Base-by-base conservation (phyloP, 805 yeast species). In the Scheffersomyces stipitis region DNA sequence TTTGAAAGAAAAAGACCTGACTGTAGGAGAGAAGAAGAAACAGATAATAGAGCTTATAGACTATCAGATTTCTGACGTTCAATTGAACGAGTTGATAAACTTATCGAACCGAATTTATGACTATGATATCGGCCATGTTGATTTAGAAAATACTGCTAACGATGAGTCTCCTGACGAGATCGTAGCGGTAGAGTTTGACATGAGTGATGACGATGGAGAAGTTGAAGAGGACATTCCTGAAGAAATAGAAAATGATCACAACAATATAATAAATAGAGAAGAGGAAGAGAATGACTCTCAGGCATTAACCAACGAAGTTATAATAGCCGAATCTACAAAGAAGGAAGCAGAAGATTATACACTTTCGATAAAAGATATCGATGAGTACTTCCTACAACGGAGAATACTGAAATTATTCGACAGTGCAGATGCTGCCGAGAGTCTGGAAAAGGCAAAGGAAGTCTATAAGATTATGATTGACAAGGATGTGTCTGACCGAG, bases 341-440 rank as follows among this genome's bases (percentile, higher is more conserved):
- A 10, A 20, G 6, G 37, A 17, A 22, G 28, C 30, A 18, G 32
- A 18, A 15, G 29, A 15, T 13, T 27, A 18, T 5, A 27, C 31
- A 12, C 14, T 48, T 7, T 34, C 51, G 13, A 14, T 52, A 8
- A 29, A 37, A 26, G 47, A 45, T 14, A 48, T 56, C 9, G 58
- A 69, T 37, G 58, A 54, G 5, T 72, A 63, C 38, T 86, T 80
- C 75, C 58, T 86, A 2, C 77, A 77, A 34, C 65, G 78, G 39
- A 67, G 71, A 33, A 44, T 86, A 1, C 55, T 76, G 53, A 28
- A 46, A 37, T 5, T 62, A 55, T 31, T 46, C 51, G 44, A 48
- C 3, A 47, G 17, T 78, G 78, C 46, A 56, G 72, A 43, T 66
- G 53, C 52, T 52, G 56, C 28, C 32, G 66, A 13, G 9, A 73